These are phyloP conservation scores for Candida adriatica DNA, from an alignment of 805 yeast genomes.

Conservation along the genomic window DNA sequence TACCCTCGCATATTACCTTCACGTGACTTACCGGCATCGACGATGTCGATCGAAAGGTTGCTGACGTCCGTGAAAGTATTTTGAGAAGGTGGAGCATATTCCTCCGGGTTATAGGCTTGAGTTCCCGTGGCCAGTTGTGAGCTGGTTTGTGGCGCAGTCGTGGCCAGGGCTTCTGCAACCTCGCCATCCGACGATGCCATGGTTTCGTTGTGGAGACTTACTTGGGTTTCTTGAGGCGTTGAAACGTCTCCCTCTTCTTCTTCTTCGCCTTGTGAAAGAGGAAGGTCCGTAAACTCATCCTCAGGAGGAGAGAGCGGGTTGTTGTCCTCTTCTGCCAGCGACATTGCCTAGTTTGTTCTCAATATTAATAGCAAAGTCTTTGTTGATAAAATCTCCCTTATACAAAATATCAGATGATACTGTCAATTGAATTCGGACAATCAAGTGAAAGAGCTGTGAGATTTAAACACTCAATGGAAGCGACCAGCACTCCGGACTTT, in stretches of 20 bases:
- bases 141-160: no score
- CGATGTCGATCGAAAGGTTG: slow-evolving; percentile 37
- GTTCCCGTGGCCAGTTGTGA: slow-evolving; percentile 14
- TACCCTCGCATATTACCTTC: slow-evolving; percentile 75
- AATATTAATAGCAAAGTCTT: neutral
- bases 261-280: slow-evolving; percentile 17
- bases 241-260: no score
- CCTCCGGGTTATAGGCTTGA: slow-evolving; percentile 24
- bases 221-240: no score
- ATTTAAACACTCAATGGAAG: no score
- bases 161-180: no score
- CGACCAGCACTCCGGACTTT: no score
- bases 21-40: slow-evolving; percentile 79
- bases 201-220: no score
- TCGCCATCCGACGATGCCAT: no score
- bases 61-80: slow-evolving; percentile 14
- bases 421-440: no score
- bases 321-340: slow-evolving; percentile 22
- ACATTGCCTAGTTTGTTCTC: slow-evolving; percentile 7
- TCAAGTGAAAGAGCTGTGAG: no score
- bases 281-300: slow-evolving; percentile 24
- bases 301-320: slow-evolving; percentile 19
- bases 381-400: no score
- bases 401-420: no score
- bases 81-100: slow-evolving; percentile 17